Conservation (phyloP, 2,329 filamentous ascomycete species). For the Sodiomyces alkalinus region DNA sequence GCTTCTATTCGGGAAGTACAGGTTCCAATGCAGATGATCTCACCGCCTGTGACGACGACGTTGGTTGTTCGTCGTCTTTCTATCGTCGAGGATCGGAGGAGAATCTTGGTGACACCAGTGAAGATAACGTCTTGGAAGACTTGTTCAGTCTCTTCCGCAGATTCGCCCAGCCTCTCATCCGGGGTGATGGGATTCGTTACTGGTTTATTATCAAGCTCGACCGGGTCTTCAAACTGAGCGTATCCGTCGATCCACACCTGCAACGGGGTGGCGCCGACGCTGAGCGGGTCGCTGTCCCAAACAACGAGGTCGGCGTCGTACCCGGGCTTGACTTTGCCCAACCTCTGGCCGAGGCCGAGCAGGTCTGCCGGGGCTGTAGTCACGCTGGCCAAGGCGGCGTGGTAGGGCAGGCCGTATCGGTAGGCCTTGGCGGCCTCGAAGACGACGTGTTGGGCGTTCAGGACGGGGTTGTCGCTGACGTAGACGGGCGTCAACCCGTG, state of each 20-base stretch:
- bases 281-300: conserved; percentile 48
- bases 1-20: conserved; percentile 29
- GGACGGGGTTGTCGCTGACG: conserved; percentile 55
- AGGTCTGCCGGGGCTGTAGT: conserved; percentile 43
- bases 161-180: conserved; percentile 24
- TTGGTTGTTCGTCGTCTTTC: conserved; percentile 22
- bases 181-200: conserved; percentile 20
- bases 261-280: conserved; percentile 40
- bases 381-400: conserved; percentile 41
- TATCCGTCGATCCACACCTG: conserved; percentile 51
- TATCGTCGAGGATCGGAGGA: no score
- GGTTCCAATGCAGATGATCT: conserved; percentile 38
- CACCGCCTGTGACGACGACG: conserved; percentile 36
- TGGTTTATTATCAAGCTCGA: conserved; percentile 40
- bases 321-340: conserved; percentile 46
- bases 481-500: conserved; percentile 50
- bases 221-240: conserved; percentile 37
- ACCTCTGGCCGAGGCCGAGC: conserved; percentile 38
- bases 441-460: conserved; percentile 55
- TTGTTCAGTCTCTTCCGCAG: no score
- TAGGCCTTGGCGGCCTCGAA: conserved; percentile 48
- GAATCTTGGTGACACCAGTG: conserved; percentile 36
- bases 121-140: conserved; percentile 35
- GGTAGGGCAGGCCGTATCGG: conserved; percentile 45
- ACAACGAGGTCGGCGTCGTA: conserved; percentile 47